Percentiles rank a stretch among this genome's conserved stretches.
phyloP scores from a whole-genome alignment of 345 rosid genomes.

The Salix exigua region DNA sequence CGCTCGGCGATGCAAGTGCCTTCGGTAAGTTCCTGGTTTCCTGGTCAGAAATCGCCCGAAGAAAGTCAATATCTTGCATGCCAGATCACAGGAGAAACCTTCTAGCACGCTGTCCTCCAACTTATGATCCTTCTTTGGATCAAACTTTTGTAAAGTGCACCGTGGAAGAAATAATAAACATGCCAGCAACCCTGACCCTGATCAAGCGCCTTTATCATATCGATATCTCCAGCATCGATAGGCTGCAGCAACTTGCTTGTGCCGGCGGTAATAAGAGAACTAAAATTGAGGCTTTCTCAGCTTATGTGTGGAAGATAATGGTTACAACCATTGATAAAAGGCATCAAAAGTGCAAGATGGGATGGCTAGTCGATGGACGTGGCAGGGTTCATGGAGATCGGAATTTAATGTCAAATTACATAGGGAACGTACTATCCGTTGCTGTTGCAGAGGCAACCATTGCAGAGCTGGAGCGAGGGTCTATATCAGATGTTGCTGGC shows the following conservation, averaged over 20 bases:
- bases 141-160: conserved; percentile 56
- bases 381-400: conserved; percentile 34
- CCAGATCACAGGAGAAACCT: conserved; percentile 67
- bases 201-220: conserved; percentile 73
- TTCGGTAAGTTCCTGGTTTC: conserved; percentile 57
- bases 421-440: conserved; percentile 71
- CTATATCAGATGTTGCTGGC: conserved; percentile 52
- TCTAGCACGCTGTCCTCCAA: conserved; percentile 53
- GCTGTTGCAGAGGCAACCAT: conserved; percentile 59
- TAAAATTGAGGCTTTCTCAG: conserved; percentile 83
- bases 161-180: conserved; percentile 56
- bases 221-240: conserved; percentile 43
- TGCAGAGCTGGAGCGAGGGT: conserved; percentile 41
- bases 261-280: conserved; percentile 47
- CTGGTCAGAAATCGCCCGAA: conserved; percentile 67
- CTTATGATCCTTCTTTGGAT: conserved; percentile 52
- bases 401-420: conserved; percentile 49
- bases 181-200: conserved; percentile 37
- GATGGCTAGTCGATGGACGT: conserved; percentile 83
- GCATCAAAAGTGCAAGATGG: conserved; percentile 69
- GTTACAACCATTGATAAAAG: conserved; percentile 37
- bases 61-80: conserved; percentile 48
- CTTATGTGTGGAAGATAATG: conserved; percentile 77
- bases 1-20: conserved; percentile 75
- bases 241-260: conserved; percentile 53